Evolutionary conservation across 768 basidiomycete species (phyloP).

Genomic region (Panaeolus cyanescens): DNA sequence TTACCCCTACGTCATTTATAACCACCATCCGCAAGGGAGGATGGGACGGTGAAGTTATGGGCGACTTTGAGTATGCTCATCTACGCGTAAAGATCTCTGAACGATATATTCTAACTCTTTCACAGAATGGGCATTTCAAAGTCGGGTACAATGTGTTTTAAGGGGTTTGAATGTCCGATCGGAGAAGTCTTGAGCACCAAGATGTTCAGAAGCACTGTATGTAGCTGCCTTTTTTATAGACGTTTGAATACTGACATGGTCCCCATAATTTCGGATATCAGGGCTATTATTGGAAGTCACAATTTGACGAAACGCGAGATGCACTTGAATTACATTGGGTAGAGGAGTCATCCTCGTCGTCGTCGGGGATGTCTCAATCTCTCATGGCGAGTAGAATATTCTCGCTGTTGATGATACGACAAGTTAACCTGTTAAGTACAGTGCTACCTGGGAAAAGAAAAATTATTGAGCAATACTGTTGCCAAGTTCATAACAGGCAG

Average conservation of each 20-base stretch:
- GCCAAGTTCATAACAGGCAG: constrained; percentile 41
- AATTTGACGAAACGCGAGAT: constrained; percentile 7
- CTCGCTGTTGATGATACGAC: background rate
- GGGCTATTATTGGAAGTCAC: constrained; percentile 20
- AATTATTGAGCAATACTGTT: constrained; percentile 29
- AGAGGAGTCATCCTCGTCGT: constrained; percentile 11
- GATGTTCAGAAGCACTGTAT: constrained; percentile 30
- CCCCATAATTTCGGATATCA: background rate
- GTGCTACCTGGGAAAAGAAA: constrained; percentile 44
- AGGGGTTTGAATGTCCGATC: constrained; percentile 37
- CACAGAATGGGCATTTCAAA: constrained; percentile 34
- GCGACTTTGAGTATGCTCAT: constrained; percentile 48
- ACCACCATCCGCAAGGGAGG: constrained; percentile 43
- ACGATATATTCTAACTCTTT: background rate
- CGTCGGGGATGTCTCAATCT: constrained; percentile 5
- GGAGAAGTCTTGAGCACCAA: constrained; percentile 34
- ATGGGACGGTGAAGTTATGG: constrained; percentile 44
- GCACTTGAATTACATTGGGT: constrained; percentile 16
- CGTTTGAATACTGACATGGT: background rate
- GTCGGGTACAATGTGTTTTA: constrained; percentile 32
- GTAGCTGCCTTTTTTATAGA: constrained; percentile 15
- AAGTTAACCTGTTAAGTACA: constrained; percentile 7
- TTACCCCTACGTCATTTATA: constrained; percentile 49
- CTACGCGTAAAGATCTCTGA: background rate
- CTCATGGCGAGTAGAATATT: background rate